Evolutionary conservation across 2,329 filamentous ascomycete species (phyloP).

Genomic region (Aspergillus pseudonomiae): DNA sequence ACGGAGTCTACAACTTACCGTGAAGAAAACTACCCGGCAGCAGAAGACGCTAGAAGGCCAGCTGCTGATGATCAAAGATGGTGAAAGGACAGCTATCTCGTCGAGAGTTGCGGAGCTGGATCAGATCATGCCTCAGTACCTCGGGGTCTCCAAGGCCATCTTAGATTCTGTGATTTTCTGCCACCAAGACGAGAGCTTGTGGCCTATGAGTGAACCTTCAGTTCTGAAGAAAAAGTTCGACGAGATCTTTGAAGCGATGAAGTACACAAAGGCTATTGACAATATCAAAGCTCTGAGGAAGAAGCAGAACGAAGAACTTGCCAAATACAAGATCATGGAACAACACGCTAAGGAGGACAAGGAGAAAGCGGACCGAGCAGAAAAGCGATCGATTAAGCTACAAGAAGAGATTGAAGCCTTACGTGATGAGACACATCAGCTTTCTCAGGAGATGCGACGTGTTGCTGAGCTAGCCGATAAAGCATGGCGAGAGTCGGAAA

Average conservation of each 20-base stretch:
- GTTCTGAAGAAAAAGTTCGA: constrained; percentile 93
- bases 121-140: constrained; percentile 77
- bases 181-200: constrained; percentile 95
- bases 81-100: constrained; percentile 77
- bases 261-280: constrained; percentile 96
- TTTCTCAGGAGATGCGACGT: constrained; percentile 50
- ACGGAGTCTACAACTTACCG: constrained; percentile 79
- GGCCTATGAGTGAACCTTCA: constrained; percentile 89
- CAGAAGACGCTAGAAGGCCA: constrained; percentile 85
- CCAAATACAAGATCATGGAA: constrained; percentile 73
- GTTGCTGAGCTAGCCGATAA: constrained; percentile 58
- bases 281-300: constrained; percentile 89
- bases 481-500: constrained; percentile 72
- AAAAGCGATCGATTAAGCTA: constrained; percentile 67
- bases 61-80: constrained; percentile 74
- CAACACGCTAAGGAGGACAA: constrained; percentile 80
- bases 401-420: constrained; percentile 64
- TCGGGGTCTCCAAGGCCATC: constrained; percentile 88
- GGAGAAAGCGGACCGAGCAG: constrained; percentile 73
- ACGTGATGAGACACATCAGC: constrained; percentile 63
- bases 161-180: constrained; percentile 97
- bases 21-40: constrained; percentile 76
- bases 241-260: constrained; percentile 94
- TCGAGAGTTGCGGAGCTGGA: constrained; percentile 81
- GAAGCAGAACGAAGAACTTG: constrained; percentile 75